Conservation (phyloP, 2,329 filamentous ascomycete genomes). For the Claviceps purpurea region DNA sequence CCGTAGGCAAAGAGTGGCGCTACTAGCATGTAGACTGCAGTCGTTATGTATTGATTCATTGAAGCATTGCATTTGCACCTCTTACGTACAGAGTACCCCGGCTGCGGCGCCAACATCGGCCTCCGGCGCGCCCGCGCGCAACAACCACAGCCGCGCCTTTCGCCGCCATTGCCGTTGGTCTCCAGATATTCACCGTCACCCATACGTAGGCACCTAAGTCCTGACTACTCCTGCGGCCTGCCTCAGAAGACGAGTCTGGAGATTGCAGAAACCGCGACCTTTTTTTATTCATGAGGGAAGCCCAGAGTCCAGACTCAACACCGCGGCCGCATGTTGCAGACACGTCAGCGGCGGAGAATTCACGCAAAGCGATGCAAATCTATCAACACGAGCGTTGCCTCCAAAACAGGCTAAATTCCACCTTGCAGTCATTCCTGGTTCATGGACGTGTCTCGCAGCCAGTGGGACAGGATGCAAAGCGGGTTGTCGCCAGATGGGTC, state of each 20-base stretch:
- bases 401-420: background rate
- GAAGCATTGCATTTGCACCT: background rate
- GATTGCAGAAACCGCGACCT: too few species aligned
- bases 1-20: constrained; percentile 1
- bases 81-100: background rate
- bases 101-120: background rate
- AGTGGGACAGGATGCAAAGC: background rate
- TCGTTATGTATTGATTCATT: background rate
- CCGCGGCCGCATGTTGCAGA: too few species aligned
- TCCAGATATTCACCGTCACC: background rate
- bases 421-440: background rate
- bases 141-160: background rate
- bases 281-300: too few species aligned
- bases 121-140: background rate
- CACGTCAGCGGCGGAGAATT: background rate
- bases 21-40: background rate
- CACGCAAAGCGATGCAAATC: background rate
- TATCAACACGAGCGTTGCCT: background rate
- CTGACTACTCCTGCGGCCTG: too few species aligned
- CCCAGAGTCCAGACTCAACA: too few species aligned
- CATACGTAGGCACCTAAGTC: too few species aligned
- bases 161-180: background rate
- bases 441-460: background rate
- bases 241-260: too few species aligned
- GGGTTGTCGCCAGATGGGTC: background rate